Conservation (phyloP, 139 green algal genomes). For the Zygnema cylindricum region DNA sequence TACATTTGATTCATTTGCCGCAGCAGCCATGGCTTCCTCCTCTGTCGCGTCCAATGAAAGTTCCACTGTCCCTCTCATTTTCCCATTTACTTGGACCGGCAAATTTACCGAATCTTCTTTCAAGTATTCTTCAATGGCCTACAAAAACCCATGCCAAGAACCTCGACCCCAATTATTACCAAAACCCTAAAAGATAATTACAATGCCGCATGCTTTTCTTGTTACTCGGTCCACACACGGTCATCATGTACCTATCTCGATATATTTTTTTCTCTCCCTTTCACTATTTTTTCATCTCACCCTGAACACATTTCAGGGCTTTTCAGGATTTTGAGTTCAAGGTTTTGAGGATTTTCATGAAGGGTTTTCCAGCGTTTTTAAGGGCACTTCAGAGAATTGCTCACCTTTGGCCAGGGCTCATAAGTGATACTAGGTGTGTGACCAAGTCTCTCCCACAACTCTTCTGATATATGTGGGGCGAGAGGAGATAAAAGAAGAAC, state of each 20-base stretch:
- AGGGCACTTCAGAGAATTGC: conserved; percentile 1
- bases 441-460: conserved; percentile 84
- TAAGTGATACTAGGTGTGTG: conserved; percentile 77
- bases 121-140: conserved; percentile 79
- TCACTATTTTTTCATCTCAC: too few relatives aligned
- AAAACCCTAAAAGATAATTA: too few relatives aligned
- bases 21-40: conserved; percentile 78
- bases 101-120: conserved; percentile 82
- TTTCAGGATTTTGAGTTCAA: conserved; percentile 4
- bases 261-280: too few relatives aligned
- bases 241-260: too few relatives aligned
- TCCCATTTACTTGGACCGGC: conserved; percentile 86
- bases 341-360: not conserved
- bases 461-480: conserved; percentile 93
- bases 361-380: not conserved
- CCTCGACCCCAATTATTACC: too few relatives aligned
- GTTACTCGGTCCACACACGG: too few relatives aligned
- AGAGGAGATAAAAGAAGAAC: conserved; percentile 92
- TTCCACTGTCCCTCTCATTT: conserved; percentile 85
- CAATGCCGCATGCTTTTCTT: too few relatives aligned
- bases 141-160: too few relatives aligned
- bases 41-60: conserved; percentile 72
- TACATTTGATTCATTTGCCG: conserved; percentile 66
- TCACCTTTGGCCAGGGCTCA: conserved; percentile 77
- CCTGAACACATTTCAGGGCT: not conserved